A percentile compares a stretch with the other conserved stretches of the same genome.
phyloP scores from a whole-genome alignment of 2,329 filamentous ascomycete genomes.

The Phialophora macrospora region DNA sequence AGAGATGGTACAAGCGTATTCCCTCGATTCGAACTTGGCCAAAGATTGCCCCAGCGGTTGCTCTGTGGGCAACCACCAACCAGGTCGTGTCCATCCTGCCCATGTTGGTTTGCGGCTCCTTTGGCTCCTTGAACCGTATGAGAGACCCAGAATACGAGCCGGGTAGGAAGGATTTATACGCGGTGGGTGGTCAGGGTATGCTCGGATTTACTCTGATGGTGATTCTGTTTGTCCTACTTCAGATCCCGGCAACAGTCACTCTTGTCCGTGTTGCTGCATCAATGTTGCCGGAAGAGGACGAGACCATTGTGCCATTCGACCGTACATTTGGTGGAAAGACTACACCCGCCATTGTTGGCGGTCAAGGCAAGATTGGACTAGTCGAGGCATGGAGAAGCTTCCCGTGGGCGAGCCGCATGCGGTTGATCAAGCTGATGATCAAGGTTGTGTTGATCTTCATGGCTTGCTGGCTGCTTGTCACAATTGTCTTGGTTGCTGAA shows the following conservation, averaged over 20 bases:
- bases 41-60: conserved; percentile 71
- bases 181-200: conserved; percentile 48
- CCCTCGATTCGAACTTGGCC: conserved; percentile 69
- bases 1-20: conserved; percentile 71
- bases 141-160: conserved; percentile 41
- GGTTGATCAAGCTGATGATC: conserved; percentile 74
- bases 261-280: conserved; percentile 85
- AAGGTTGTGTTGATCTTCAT: conserved; percentile 69
- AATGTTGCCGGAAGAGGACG: conserved; percentile 77
- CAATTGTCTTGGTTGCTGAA: conserved; percentile 59
- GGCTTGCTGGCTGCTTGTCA: conserved; percentile 55
- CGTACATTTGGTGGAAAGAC: conserved; percentile 80
- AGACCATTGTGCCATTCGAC: conserved; percentile 89
- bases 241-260: conserved; percentile 76
- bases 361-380: conserved; percentile 71
- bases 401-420: conserved; percentile 70
- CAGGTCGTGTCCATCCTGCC: conserved; percentile 50
- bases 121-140: conserved; percentile 55
- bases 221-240: conserved; percentile 63
- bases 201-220: conserved; percentile 52
- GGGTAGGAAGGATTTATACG: conserved; percentile 48
- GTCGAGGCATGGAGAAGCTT: conserved; percentile 81
- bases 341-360: conserved; percentile 73
- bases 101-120: conserved; percentile 51
- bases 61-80: conserved; percentile 64